Base-by-base conservation (phyloP, 139 green algal species). In the Coelastrella sp. region DNA sequence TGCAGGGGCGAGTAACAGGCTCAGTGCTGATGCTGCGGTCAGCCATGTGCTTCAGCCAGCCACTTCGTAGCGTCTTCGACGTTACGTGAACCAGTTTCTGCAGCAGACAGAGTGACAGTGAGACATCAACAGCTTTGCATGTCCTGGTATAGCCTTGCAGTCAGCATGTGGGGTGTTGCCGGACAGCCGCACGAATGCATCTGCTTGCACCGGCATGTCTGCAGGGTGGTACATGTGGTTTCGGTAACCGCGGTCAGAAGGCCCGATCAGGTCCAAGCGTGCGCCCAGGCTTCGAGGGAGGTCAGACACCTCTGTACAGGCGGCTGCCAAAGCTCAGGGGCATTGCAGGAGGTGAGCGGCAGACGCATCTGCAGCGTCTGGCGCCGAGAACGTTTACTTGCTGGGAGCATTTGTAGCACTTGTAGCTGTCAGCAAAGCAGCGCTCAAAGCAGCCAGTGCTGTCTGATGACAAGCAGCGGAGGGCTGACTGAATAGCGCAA, bases 231-330 rank as follows among this genome's bases (percentile, higher is more conserved):
- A 98, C 94, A 68, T 99, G 96, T 91, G 98, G 98, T 88, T 99
- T 98, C 73, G 98, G 98, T 85, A 99, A 99, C 95, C 94, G 98
- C 60, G 98, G 98, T 17, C 98, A 99, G 92, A 99, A 99, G 93
- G 95, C 97, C 5, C 93, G 98, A 19, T 97, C 96, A 59, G 98
- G 98, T 75, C 90, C 94, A 47, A 93, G 95, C 81, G 94, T 95
- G 20, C 92, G 98, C 32, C 93, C 97, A 32, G 98, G 98, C 54
- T 99, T 99, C 94, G 98, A 99, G 95, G 98, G 98, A 86, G 98
- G 98, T 32, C 98, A 99, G 95, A 99, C 93, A 17, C 96, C 98
- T 2, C 95, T 99, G 32, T 99, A 99, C 96, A 93, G 98, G 54
- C 94, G 97, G 5, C 94, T 99, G 61, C 98, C 98, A 66, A 99